These are phyloP conservation scores for Adansonia madagascariensis DNA, from an alignment of 441 rosid genomes.

Conservation along the genomic window DNA sequence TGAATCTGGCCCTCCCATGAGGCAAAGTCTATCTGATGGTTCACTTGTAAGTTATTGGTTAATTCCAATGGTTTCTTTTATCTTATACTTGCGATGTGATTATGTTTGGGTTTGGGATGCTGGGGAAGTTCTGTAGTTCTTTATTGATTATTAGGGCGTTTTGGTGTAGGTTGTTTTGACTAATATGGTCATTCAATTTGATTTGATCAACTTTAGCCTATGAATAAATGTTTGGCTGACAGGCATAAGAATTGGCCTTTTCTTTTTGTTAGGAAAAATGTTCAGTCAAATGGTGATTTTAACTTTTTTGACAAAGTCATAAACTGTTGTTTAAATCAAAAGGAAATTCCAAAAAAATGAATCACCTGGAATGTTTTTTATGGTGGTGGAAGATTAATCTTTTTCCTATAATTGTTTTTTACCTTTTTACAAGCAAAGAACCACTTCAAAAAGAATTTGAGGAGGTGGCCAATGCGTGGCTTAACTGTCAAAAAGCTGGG, in stretches of 20 bases:
- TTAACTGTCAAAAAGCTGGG: neutral
- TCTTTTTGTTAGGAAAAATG: neutral
- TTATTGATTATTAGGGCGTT: slow-evolving; percentile 14
- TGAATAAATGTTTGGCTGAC: neutral
- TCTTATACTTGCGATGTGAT: neutral
- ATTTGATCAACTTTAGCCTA: neutral
- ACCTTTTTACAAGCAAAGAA: neutral
- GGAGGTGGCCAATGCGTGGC: neutral
- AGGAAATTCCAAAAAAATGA: neutral
- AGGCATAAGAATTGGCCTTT: neutral
- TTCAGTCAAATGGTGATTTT: neutral
- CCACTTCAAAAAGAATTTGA: neutral
- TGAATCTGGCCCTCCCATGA: slow-evolving; percentile 60
- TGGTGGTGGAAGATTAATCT: neutral
- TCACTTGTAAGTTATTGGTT: slow-evolving; percentile 77
- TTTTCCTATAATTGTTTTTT: neutral
- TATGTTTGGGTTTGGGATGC: neutral
- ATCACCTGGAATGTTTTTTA: neutral
- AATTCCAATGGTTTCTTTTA: slow-evolving; percentile 5
- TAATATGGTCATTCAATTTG: slow-evolving; percentile 2
- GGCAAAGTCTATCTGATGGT: slow-evolving; percentile 97
- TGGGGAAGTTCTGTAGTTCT: neutral
- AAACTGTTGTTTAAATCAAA: neutral
- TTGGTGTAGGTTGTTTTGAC: slow-evolving; percentile 12
- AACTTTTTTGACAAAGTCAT: neutral